Percentiles rank a stretch among this genome's conserved stretches.
Evolutionary conservation across 345 rosid genomes (phyloP).

Genomic region (Gossypium ekmanianum): DNA sequence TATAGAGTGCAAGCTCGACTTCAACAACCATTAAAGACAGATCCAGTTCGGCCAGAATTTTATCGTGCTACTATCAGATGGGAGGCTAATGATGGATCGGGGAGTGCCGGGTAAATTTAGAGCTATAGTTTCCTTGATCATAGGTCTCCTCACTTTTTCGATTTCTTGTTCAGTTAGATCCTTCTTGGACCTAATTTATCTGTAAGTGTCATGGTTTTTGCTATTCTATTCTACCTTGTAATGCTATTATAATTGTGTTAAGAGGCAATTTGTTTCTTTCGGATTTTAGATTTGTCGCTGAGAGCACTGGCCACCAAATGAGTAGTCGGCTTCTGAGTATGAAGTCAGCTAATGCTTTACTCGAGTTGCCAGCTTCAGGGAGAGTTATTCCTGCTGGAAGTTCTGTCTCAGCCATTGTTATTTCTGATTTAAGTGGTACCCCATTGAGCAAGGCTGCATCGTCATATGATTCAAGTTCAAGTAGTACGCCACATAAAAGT

Average conservation of each 20-base stretch:
- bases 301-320: constrained; percentile 87
- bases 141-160: background rate
- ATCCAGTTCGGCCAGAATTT: constrained; percentile 59
- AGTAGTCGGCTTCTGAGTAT: constrained; percentile 91
- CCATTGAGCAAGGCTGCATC: constrained; percentile 21
- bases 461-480: constrained; percentile 35
- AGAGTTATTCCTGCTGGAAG: constrained; percentile 62
- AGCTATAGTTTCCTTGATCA: background rate
- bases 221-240: background rate
- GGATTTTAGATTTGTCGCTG: constrained; percentile 74
- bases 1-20: constrained; percentile 71
- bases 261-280: constrained; percentile 19
- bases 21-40: constrained; percentile 61
- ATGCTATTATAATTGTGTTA: background rate
- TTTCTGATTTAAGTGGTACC: constrained; percentile 51
- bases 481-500: constrained; percentile 32
- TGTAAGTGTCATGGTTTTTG: background rate
- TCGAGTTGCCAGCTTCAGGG: constrained; percentile 77
- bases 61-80: constrained; percentile 73
- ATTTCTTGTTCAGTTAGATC: background rate
- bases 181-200: constrained; percentile 6
- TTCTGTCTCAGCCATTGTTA: constrained; percentile 60
- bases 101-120: constrained; percentile 64
- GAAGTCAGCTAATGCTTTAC: constrained; percentile 86
- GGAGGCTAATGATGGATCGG: constrained; percentile 83